These are phyloP conservation scores for Acacia acuminata DNA, from an alignment of 306 rosid genomes.

Conservation along the genomic window DNA sequence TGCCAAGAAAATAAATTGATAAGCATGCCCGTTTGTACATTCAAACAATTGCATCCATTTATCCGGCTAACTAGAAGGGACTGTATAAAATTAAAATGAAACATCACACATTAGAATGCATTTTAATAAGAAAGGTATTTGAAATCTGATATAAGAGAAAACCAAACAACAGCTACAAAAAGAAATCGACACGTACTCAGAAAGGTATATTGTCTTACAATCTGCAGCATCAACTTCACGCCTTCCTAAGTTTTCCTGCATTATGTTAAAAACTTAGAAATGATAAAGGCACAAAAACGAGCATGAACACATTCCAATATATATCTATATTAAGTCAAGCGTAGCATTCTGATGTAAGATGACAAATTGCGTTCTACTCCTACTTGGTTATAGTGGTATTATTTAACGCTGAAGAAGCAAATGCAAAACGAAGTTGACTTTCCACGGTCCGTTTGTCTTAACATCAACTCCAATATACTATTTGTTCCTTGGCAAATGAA, in stretches of 20 bases:
- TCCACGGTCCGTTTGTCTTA: not conserved
- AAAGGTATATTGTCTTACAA: conserved; percentile 74
- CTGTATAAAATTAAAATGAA: not conserved
- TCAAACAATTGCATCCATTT: not conserved
- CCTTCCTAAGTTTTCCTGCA: conserved; percentile 74
- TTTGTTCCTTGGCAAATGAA: not conserved
- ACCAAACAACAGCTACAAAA: not conserved
- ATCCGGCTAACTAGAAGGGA: not conserved
- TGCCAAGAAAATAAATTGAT: conserved; percentile 20
- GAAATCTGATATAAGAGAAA: conserved; percentile 1
- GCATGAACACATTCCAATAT: conserved; percentile 3
- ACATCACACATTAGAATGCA: not conserved
- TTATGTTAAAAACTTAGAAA: conserved; percentile 18
- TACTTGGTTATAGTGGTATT: not conserved
- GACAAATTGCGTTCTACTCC: not conserved
- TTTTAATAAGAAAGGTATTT: not conserved
- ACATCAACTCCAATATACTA: not conserved
- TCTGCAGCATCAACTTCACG: conserved; percentile 81
- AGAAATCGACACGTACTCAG: conserved; percentile 63
- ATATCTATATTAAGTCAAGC: not conserved
- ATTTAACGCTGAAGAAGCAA: conserved; percentile 3
- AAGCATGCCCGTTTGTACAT: conserved; percentile 13
- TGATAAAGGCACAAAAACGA: conserved; percentile 5
- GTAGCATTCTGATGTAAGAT: not conserved
- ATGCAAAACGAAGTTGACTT: not conserved